Conservation (phyloP, 768 basidiomycete species). For the Holtermannia corniformis region DNA sequence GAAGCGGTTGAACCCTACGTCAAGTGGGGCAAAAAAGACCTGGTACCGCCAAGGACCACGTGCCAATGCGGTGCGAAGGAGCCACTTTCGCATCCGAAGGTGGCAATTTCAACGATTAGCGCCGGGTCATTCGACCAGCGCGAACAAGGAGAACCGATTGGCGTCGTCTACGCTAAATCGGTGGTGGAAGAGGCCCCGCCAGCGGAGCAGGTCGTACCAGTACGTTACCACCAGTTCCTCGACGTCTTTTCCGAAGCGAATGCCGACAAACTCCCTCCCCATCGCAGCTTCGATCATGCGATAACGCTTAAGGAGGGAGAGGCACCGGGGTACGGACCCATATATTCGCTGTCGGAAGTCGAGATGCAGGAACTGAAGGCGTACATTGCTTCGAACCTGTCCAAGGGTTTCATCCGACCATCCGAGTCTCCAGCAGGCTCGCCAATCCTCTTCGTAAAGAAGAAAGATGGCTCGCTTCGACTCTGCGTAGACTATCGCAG, state of each 20-base stretch:
- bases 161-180: too few relatives aligned
- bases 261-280: slow-evolving; percentile 6
- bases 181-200: too few relatives aligned
- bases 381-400: slow-evolving; percentile 1
- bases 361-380: slow-evolving; percentile 3
- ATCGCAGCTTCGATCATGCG: slow-evolving; percentile 4
- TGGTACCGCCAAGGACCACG: too few relatives aligned
- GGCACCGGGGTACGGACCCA: background rate
- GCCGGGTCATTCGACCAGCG: too few relatives aligned
- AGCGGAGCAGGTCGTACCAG: too few relatives aligned
- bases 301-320: slow-evolving; percentile 1
- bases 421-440: slow-evolving; percentile 4
- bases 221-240: slow-evolving; percentile 3
- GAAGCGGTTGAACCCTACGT: too few relatives aligned
- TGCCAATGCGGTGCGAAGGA: too few relatives aligned
- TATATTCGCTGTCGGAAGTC: slow-evolving; percentile 2
- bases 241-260: slow-evolving; percentile 4
- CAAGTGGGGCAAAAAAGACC: too few relatives aligned
- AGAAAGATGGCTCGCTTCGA: slow-evolving; percentile 1
- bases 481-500: slow-evolving; percentile 7
- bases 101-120: too few relatives aligned
- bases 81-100: too few relatives aligned
- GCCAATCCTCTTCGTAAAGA: slow-evolving; percentile 8
- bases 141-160: too few relatives aligned
- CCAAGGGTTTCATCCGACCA: background rate